Evolutionary conservation across 225 moss, liverwort and hornwort species (phyloP).

Genomic region (Physcomitrium patens): DNA sequence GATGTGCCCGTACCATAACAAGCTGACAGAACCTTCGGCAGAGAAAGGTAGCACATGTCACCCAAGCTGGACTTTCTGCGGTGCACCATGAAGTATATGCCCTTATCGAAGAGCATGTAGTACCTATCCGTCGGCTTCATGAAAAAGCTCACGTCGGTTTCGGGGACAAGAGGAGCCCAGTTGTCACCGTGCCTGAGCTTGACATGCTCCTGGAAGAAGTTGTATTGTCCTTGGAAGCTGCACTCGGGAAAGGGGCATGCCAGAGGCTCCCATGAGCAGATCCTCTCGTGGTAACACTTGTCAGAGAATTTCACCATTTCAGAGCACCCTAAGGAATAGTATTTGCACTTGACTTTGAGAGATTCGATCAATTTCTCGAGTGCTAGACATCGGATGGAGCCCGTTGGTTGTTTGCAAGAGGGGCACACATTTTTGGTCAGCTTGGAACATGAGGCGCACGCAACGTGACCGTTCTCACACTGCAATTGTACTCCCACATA

Average conservation of each 20-base stretch:
- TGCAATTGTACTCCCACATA: slow-evolving; percentile 24
- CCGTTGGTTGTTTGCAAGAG: slow-evolving; percentile 56
- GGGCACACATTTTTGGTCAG: slow-evolving; percentile 53
- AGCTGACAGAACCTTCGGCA: slow-evolving; percentile 35
- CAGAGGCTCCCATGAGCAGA: slow-evolving; percentile 49
- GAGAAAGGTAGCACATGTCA: slow-evolving; percentile 47
- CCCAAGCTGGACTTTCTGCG: slow-evolving; percentile 26
- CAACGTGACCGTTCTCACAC: slow-evolving; percentile 69
- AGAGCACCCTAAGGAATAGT: slow-evolving; percentile 45
- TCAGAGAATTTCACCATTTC: slow-evolving; percentile 46
- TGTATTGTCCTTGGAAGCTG: slow-evolving; percentile 24
- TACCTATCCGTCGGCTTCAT: slow-evolving; percentile 25
- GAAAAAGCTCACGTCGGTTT: background rate
- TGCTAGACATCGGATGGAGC: slow-evolving; percentile 63
- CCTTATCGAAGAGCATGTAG: slow-evolving; percentile 21
- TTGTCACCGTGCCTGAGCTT: slow-evolving; percentile 15
- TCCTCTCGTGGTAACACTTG: slow-evolving; percentile 43
- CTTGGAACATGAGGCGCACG: slow-evolving; percentile 51
- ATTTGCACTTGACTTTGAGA: slow-evolving; percentile 66
- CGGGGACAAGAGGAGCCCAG: slow-evolving; percentile 2
- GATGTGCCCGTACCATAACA: background rate
- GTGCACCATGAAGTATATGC: slow-evolving; percentile 31
- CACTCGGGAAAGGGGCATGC: slow-evolving; percentile 45
- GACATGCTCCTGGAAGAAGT: slow-evolving; percentile 34
- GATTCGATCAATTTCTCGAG: slow-evolving; percentile 76